Evolutionary conservation across 352 stramenopile genomes (phyloP).

Genomic region (Pythium plurisporium): DNA sequence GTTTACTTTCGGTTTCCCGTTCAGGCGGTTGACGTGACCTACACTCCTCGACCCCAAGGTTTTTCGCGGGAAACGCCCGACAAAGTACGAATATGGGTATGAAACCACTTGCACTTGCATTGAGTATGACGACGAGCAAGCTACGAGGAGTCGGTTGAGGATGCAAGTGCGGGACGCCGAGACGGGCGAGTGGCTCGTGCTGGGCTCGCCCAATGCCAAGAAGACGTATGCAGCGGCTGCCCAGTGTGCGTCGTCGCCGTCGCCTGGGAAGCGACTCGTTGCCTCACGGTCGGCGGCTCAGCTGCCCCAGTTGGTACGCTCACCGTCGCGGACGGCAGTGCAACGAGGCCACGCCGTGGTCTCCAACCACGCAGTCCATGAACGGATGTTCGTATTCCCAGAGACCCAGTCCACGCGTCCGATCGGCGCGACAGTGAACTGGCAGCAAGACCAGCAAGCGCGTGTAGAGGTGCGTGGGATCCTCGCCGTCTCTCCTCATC

Average conservation of each 20-base stretch:
- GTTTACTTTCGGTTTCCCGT: constrained; percentile 3
- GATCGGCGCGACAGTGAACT: constrained; percentile 47
- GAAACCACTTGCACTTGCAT: constrained; percentile 5
- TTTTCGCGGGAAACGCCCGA: constrained; percentile 1
- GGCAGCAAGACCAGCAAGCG: constrained; percentile 39
- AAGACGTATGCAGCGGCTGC: background rate
- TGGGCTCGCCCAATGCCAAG: constrained; percentile 9
- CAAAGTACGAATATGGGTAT: constrained; percentile 21
- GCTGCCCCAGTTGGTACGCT: constrained; percentile 2
- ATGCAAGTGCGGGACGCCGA: constrained; percentile 56
- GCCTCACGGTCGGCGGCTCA: constrained; percentile 3
- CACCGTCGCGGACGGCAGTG: background rate
- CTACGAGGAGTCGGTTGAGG: background rate
- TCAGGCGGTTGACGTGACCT: constrained; percentile 3
- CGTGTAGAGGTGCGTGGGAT: constrained; percentile 37
- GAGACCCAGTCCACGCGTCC: constrained; percentile 55
- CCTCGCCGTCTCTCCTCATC: background rate
- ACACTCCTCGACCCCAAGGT: background rate
- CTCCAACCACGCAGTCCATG: background rate
- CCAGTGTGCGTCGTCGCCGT: background rate
- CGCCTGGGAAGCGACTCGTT: constrained; percentile 3
- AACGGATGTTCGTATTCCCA: constrained; percentile 20
- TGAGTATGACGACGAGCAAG: background rate
- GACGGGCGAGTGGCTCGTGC: constrained; percentile 49
- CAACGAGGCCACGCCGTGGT: background rate